These are phyloP conservation scores for Tetraselmis chui DNA, from an alignment of 139 green algal species.

Conservation along the genomic window DNA sequence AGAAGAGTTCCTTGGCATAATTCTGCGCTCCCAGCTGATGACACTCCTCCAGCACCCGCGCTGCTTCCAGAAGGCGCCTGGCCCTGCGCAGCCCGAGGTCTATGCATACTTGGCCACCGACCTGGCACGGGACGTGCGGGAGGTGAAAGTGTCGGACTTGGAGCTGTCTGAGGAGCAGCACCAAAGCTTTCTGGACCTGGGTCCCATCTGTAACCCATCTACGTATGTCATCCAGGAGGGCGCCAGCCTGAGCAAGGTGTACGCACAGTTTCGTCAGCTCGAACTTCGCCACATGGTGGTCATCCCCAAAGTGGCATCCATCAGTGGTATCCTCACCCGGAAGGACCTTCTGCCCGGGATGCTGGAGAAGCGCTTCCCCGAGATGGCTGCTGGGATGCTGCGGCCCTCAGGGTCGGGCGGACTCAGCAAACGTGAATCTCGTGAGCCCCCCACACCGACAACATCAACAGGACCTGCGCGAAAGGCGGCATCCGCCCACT, in stretches of 20 bases:
- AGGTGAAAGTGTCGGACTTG: constrained; percentile 3
- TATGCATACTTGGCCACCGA: constrained; percentile 20
- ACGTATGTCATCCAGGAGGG: constrained; percentile 50
- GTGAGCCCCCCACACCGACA: too few species aligned
- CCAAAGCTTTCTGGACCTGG: constrained; percentile 53
- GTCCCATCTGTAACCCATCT: constrained; percentile 52
- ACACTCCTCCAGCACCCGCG: constrained; percentile 34
- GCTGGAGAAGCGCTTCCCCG: background rate
- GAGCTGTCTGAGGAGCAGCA: constrained; percentile 31
- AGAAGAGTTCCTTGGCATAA: constrained; percentile 25
- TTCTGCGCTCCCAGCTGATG: constrained; percentile 53
- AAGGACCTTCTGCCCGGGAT: background rate
- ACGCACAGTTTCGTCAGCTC: background rate
- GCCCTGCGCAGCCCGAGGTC: constrained; percentile 18
- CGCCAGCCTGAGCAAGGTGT: background rate
- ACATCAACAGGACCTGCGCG: too few species aligned
- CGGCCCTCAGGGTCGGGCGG: background rate
- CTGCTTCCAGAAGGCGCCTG: constrained; percentile 27
- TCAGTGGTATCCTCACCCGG: background rate
- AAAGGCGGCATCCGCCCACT: too few species aligned
- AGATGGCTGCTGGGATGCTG: background rate
- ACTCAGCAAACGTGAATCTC: too few species aligned
- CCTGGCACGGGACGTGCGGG: constrained; percentile 33
- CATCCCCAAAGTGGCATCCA: background rate
- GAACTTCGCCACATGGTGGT: background rate